Percentiles rank a stretch among this genome's conserved stretches.
These are phyloP conservation scores for Seminavis robusta DNA, from an alignment of 108 stramenopile species.

Conservation along the genomic window DNA sequence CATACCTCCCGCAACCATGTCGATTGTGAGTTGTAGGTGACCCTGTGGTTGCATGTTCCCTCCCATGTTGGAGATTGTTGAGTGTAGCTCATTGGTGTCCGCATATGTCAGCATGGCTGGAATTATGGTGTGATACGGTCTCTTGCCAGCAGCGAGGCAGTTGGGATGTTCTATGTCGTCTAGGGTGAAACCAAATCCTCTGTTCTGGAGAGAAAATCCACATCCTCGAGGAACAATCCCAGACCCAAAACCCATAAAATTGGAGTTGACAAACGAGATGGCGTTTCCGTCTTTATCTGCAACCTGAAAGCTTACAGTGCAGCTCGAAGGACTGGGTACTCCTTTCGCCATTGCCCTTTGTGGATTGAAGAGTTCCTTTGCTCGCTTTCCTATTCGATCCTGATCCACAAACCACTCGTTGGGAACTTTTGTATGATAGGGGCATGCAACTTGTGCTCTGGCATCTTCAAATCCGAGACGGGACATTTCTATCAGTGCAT, in stretches of 20 bases:
- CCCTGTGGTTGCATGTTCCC: slow-evolving; percentile 98
- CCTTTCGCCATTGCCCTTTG: slow-evolving; percentile 52
- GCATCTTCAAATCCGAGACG: slow-evolving; percentile 91
- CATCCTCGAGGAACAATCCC: slow-evolving; percentile 90
- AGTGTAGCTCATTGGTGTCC: slow-evolving; percentile 81
- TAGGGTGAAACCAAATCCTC: slow-evolving; percentile 86
- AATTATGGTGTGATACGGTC: slow-evolving; percentile 98
- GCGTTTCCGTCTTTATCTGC: slow-evolving; percentile 91
- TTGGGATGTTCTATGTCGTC: slow-evolving; percentile 81
- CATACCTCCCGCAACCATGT: slow-evolving; percentile 68
- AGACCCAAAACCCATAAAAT: slow-evolving; percentile 94
- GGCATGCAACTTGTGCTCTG: slow-evolving; percentile 68
- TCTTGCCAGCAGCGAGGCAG: slow-evolving; percentile 69
- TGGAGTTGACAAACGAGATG: slow-evolving; percentile 93
- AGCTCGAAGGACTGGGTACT: slow-evolving; percentile 50
- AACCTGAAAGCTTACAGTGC: slow-evolving; percentile 92
- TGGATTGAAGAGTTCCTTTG: slow-evolving; percentile 48
- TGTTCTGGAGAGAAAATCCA: slow-evolving; percentile 96
- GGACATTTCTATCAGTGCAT: slow-evolving; percentile 87
- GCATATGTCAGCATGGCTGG: slow-evolving; percentile 85
- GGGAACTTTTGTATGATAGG: slow-evolving; percentile 39
- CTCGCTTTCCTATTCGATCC: slow-evolving; percentile 56
- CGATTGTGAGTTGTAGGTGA: slow-evolving; percentile 88
- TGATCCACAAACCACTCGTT: slow-evolving; percentile 39
- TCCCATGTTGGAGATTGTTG: slow-evolving; percentile 93